These are phyloP conservation scores for Spathaspora sp. DNA, from an alignment of 805 yeast species.

Conservation along the genomic window DNA sequence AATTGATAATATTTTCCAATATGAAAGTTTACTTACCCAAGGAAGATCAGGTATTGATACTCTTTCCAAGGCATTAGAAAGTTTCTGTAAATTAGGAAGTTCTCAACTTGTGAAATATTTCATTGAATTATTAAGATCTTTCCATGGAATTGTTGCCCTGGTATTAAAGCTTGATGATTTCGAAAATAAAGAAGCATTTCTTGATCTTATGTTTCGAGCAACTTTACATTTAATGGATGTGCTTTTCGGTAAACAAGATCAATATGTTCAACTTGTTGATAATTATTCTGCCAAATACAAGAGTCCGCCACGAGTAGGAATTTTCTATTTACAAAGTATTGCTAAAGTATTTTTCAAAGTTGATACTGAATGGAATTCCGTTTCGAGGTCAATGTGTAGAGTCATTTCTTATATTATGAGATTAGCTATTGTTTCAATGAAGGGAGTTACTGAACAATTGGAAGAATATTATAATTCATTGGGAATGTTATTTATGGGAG, in stretches of 20 bases:
- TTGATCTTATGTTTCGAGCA: constrained; percentile 46
- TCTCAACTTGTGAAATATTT: constrained; percentile 56
- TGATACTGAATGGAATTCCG: constrained; percentile 54
- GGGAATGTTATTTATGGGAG: constrained; percentile 35
- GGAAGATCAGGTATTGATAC: constrained; percentile 40
- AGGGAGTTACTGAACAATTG: constrained; percentile 5
- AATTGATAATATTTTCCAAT: constrained; percentile 51
- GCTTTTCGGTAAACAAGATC: constrained; percentile 63
- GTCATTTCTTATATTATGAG: constrained; percentile 50
- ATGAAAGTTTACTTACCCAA: constrained; percentile 41
- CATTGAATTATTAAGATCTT: constrained; percentile 46
- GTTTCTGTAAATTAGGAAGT: constrained; percentile 52
- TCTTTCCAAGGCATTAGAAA: constrained; percentile 44
- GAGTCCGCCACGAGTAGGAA: constrained; percentile 49
- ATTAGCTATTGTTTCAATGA: constrained; percentile 25
- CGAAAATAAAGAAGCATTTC: constrained; percentile 26
- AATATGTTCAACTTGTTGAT: constrained; percentile 55
- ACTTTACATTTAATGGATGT: constrained; percentile 60
- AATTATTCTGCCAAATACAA: constrained; percentile 37
- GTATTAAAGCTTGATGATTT: constrained; percentile 11
- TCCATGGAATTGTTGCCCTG: constrained; percentile 28
- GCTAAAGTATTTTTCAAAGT: constrained; percentile 46
- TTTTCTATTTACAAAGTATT: constrained; percentile 44
- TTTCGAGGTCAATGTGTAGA: constrained; percentile 64
- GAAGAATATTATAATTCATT: constrained; percentile 27